These are phyloP conservation scores for Thymus mandschuricus DNA, from an alignment of 257 asterid genomes.

Conservation along the genomic window DNA sequence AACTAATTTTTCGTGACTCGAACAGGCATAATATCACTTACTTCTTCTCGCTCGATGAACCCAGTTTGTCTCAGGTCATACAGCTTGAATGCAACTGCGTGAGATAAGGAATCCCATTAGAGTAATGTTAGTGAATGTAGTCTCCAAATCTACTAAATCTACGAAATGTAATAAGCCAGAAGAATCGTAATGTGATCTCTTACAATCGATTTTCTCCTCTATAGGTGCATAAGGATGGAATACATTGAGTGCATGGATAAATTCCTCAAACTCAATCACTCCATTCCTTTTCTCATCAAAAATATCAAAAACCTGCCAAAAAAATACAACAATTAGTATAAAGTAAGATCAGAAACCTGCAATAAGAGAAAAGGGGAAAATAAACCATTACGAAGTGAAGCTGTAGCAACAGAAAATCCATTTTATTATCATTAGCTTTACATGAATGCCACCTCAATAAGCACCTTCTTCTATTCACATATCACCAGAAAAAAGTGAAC, in stretches of 20 bases:
- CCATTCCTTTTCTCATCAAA: conserved; percentile 84
- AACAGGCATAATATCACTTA: conserved; percentile 24
- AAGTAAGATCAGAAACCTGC: neutral
- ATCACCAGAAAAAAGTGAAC: neutral
- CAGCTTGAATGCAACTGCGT: conserved; percentile 62
- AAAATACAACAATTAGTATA: conserved; percentile 1
- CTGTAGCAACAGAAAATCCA: too few relatives aligned
- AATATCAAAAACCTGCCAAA: conserved; percentile 70
- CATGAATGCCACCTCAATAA: neutral
- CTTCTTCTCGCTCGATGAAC: conserved; percentile 64
- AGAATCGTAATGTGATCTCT: conserved; percentile 28
- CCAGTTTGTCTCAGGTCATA: conserved; percentile 64
- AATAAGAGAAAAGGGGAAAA: neutral
- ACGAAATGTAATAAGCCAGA: conserved; percentile 27
- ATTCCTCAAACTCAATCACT: conserved; percentile 82
- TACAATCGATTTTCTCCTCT: conserved; percentile 74
- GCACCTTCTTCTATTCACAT: neutral
- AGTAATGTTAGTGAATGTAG: conserved; percentile 14
- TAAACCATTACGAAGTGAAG: neutral
- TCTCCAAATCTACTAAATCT: conserved; percentile 8
- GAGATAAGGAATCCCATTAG: conserved; percentile 22
- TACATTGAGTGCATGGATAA: conserved; percentile 66
- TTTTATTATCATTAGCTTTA: conserved; percentile 5
- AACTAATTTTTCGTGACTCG: neutral
- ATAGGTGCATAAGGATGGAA: conserved; percentile 76